phyloP scores from a whole-genome alignment of 768 basidiomycete genomes.

The Boletus reticuloceps region DNA sequence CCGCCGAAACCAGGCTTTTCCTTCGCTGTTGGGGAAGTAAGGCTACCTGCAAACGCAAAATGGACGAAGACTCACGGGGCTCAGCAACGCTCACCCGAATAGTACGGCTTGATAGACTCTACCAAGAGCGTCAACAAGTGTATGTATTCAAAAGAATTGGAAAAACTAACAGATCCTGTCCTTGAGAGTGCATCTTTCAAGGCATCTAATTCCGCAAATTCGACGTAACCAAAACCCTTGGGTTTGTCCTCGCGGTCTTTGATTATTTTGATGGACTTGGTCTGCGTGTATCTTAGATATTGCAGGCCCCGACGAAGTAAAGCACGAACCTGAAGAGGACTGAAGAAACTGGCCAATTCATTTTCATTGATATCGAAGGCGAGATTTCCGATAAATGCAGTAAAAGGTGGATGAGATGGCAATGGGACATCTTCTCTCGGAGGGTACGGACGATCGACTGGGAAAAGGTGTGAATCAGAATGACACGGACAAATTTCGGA shows the following conservation, averaged over 20 bases:
- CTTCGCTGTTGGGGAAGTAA: constrained; percentile 54
- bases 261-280: constrained; percentile 89
- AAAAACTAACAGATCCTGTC: constrained; percentile 59
- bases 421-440: constrained; percentile 92
- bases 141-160: neutral
- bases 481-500: constrained; percentile 1
- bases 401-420: constrained; percentile 93
- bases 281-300: constrained; percentile 37
- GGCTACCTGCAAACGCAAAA: constrained; percentile 1
- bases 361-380: constrained; percentile 87
- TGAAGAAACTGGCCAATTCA: constrained; percentile 83
- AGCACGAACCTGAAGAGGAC: constrained; percentile 51
- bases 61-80: constrained; percentile 65
- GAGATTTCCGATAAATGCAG: constrained; percentile 95
- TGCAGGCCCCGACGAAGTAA: neutral
- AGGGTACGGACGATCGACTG: constrained; percentile 55
- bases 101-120: constrained; percentile 75
- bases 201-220: constrained; percentile 84
- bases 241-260: constrained; percentile 91
- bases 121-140: neutral
- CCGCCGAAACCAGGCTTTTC: constrained; percentile 62
- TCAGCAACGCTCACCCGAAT: constrained; percentile 95
- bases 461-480: constrained; percentile 11
- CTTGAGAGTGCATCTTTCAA: constrained; percentile 80
- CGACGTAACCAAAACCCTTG: constrained; percentile 97